phyloP scores from a whole-genome alignment of 2,329 filamentous ascomycete genomes.

The Nemania serpens region DNA sequence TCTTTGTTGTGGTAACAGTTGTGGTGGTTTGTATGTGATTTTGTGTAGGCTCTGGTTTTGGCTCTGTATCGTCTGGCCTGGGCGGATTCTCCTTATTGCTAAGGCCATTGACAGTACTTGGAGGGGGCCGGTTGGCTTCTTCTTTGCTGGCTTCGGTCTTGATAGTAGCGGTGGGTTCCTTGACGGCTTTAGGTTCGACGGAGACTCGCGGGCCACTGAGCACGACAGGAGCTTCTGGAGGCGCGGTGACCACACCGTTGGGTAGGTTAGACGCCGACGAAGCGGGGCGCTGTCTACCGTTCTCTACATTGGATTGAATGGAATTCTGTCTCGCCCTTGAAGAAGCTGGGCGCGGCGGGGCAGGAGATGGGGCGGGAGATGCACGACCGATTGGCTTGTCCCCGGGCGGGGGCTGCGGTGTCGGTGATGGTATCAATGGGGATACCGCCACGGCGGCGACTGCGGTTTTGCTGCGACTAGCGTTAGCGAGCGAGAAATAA shows the following conservation, averaged over 20 bases:
- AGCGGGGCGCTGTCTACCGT: constrained; percentile 57
- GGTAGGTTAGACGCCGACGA: constrained; percentile 66
- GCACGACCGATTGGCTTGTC: constrained; percentile 59
- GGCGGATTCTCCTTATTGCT: constrained; percentile 50
- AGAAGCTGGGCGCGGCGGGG: constrained; percentile 64
- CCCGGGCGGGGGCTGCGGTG: constrained; percentile 70
- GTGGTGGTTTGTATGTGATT: constrained; percentile 43
- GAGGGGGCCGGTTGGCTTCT: constrained; percentile 36
- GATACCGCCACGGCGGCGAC: constrained; percentile 59
- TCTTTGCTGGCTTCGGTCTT: constrained; percentile 46
- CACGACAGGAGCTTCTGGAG: constrained; percentile 43
- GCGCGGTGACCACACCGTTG: constrained; percentile 53
- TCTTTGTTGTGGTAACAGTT: constrained; percentile 61
- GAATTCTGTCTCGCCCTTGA: constrained; percentile 79
- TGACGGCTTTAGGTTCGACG: constrained; percentile 56
- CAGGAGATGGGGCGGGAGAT: constrained; percentile 63
- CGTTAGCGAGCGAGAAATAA: constrained; percentile 9
- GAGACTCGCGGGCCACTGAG: constrained; percentile 40
- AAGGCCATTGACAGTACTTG: constrained; percentile 36
- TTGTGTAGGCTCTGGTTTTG: constrained; percentile 48
- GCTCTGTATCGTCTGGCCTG: constrained; percentile 54
- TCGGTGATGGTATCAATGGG: constrained; percentile 75
- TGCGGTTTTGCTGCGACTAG: constrained; percentile 36
- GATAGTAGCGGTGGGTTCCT: constrained; percentile 49
- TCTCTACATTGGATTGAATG: constrained; percentile 63